Base-by-base conservation (phyloP, 768 basidiomycete species). In the Astraeus odoratus region DNA sequence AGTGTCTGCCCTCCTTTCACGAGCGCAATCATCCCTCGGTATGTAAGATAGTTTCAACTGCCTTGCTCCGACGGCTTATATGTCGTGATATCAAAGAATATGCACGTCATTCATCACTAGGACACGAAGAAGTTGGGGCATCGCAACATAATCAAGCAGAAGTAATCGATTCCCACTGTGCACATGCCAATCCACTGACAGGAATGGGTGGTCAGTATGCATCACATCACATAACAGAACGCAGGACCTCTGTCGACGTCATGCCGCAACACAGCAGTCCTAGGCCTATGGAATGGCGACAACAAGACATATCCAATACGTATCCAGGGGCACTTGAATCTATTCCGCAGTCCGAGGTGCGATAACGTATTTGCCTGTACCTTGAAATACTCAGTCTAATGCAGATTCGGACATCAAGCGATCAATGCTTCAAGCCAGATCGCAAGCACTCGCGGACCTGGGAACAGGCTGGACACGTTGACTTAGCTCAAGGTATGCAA, bases 401-500 rank as follows among this genome's bases (percentile, higher is more conserved):
- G 49, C 55, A 64, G 62, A 60, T 64, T 44, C 64, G 63, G 49
- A 65, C 56, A 57, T 66, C 62, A 66, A 64, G 63, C 63, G 58
- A 60, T 63, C 50, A 43, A 51, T 62, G 55, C 53, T 64, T 54
- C 63, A 62, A 58, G 64, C 58, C 63, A 44, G 69, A 58, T 55
- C 69, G 80, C 63, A 83, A 82, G 57, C 80, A 81, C 63, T 67
- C 73, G 53, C 71, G 81, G 55, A 75, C 67, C 47, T 83, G 81
- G 81, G 81, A 81, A 49, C 76, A 73, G 55, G 65, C 62, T 52
- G 65, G 63, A 27, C 63, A 55, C 34, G 57, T 66, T 64, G 60
- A 64, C 29, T 55, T 64, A 26, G 8, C n/a, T 16, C 26, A 26
- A 19, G 26, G 39, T 30, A 41, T 29, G 39, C 39, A 29, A 29